phyloP scores from a whole-genome alignment of 2,329 filamentous ascomycete genomes.

The Sporothrix pseudoabietina region DNA sequence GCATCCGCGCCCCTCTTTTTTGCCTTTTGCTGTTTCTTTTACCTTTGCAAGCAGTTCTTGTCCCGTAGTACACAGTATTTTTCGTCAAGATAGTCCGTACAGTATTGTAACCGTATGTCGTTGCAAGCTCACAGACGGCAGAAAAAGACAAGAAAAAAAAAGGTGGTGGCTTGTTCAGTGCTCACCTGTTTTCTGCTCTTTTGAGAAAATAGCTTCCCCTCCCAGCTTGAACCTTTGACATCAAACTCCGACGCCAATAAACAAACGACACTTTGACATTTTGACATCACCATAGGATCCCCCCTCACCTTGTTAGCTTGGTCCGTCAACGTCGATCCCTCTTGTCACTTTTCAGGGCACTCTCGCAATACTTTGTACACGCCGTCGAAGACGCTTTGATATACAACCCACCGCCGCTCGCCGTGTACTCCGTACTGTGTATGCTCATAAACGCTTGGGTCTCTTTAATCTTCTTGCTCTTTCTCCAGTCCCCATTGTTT shows the following conservation, averaged over 20 bases:
- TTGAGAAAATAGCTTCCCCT: not conserved
- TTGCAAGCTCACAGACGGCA: not conserved
- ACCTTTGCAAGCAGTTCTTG: not conserved
- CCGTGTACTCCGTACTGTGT: not conserved
- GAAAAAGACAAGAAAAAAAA: not conserved
- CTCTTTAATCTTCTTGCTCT: not conserved
- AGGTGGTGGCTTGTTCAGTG: no score
- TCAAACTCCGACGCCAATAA: not conserved
- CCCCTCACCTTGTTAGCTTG: not conserved
- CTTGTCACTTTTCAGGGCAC: not conserved
- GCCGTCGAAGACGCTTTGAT: not conserved
- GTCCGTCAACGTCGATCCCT: not conserved
- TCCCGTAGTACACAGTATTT: not conserved
- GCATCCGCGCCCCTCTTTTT: not conserved
- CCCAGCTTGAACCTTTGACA: not conserved
- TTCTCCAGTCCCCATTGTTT: not conserved
- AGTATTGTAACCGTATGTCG: not conserved
- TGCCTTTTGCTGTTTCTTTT: not conserved
- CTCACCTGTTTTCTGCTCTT: not conserved
- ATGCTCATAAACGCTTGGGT: not conserved
- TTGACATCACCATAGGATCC: not conserved
- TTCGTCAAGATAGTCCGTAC: not conserved
- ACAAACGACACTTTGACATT: not conserved
- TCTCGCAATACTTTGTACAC: no score
- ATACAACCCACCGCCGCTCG: not conserved